phyloP scores from a whole-genome alignment of 2,329 filamentous ascomycete species.

The Aspergillus fructus region DNA sequence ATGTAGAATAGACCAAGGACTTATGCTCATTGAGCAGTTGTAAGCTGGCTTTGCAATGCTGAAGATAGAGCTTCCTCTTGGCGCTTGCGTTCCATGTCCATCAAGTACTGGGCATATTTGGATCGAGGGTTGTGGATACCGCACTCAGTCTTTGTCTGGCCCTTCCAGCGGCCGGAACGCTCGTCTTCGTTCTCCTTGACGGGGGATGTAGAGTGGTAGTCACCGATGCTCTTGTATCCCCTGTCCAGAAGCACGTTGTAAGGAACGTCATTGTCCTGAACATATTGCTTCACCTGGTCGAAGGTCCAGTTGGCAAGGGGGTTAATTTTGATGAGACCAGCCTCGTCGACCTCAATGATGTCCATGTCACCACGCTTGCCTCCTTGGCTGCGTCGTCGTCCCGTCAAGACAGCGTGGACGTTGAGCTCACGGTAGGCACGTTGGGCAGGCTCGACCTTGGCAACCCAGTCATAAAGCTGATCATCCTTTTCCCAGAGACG shows the following conservation, averaged over 20 bases:
- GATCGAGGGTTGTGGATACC: constrained; percentile 98
- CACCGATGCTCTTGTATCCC: constrained; percentile 97
- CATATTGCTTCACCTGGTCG: constrained; percentile 82
- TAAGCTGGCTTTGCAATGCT: constrained; percentile 39
- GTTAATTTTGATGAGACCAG: constrained; percentile 94
- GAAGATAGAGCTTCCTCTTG: constrained; percentile 56
- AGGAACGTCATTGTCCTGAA: constrained; percentile 81
- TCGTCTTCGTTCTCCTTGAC: constrained; percentile 92
- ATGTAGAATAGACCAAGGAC: constrained; percentile 3
- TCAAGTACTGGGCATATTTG: constrained; percentile 82
- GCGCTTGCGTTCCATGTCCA: constrained; percentile 69
- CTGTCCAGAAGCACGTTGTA: constrained; percentile 89
- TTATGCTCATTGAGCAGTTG: constrained; percentile 28
- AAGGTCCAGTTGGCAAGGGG: constrained; percentile 94
- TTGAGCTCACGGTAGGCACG: constrained; percentile 84
- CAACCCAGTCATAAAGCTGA: constrained; percentile 92
- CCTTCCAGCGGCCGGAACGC: constrained; percentile 95
- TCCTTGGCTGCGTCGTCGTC: constrained; percentile 86
- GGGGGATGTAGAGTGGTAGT: constrained; percentile 95
- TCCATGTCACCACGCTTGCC: constrained; percentile 87
- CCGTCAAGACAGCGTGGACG: constrained; percentile 88
- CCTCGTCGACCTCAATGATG: constrained; percentile 89
- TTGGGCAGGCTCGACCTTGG: constrained; percentile 95
- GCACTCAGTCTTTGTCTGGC: constrained; percentile 92
- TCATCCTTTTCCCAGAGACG: constrained; percentile 81